Conservation (phyloP, 2,329 filamentous ascomycete species). For the Talaromyces albobiverticillius region DNA sequence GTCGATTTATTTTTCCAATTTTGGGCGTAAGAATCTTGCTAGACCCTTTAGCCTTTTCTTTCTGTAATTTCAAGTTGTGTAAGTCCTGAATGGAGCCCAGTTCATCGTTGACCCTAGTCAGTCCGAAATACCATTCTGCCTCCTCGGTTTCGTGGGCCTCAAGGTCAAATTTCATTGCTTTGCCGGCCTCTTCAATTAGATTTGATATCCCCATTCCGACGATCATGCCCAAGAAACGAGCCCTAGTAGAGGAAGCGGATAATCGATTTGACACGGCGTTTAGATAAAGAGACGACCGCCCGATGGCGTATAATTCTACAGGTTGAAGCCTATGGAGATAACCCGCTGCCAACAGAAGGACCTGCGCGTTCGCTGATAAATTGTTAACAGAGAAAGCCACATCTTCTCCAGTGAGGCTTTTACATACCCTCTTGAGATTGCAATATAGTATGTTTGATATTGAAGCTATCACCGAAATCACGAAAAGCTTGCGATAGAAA, state of each 20-base stretch:
- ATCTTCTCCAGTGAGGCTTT: not conserved
- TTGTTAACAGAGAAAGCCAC: conserved; percentile 25
- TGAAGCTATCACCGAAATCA: conserved; percentile 81
- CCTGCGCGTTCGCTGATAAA: conserved; percentile 69
- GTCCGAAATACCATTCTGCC: conserved; percentile 68
- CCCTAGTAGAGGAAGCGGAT: conserved; percentile 68
- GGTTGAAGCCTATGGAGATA: conserved; percentile 67
- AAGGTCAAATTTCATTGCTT: conserved; percentile 76
- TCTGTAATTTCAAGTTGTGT: conserved; percentile 14
- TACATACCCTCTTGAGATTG: conserved; percentile 78
- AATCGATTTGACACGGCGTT: conserved; percentile 82
- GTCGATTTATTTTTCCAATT: not conserved
- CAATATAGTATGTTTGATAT: conserved; percentile 80
- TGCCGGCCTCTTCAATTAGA: conserved; percentile 64
- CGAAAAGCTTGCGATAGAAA: conserved; percentile 66
- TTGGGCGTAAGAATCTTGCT: conserved; percentile 14
- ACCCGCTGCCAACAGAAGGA: conserved; percentile 72
- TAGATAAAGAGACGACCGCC: conserved; percentile 71
- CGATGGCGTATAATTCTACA: conserved; percentile 64
- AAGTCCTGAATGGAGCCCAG: conserved; percentile 59
- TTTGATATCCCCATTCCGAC: conserved; percentile 71
- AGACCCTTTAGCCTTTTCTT: conserved; percentile 15
- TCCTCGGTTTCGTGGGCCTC: conserved; percentile 74
- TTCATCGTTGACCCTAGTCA: conserved; percentile 62
- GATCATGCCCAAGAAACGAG: conserved; percentile 82